phyloP scores from a whole-genome alignment of 2,329 filamentous ascomycete genomes.

The Verticillium dahliae region DNA sequence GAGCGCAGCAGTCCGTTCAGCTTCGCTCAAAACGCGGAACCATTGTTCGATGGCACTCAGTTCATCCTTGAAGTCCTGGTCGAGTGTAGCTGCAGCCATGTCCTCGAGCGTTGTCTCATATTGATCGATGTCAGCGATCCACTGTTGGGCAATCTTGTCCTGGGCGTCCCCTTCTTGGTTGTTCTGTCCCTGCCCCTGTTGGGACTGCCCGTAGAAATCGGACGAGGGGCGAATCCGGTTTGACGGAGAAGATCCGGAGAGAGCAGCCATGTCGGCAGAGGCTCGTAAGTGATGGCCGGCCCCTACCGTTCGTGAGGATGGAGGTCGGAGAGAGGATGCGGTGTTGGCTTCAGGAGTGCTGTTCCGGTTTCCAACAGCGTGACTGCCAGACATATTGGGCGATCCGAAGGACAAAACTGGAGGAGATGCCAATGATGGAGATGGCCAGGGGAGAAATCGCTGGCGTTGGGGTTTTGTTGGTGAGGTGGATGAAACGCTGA shows the following conservation, averaged over 20 bases:
- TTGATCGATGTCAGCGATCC: slow-evolving; percentile 98
- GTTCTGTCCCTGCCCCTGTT: slow-evolving; percentile 60
- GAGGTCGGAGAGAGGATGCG: slow-evolving; percentile 75
- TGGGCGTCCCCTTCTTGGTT: slow-evolving; percentile 71
- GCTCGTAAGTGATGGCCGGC: slow-evolving; percentile 82
- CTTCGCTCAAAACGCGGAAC: slow-evolving; percentile 96
- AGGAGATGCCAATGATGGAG: slow-evolving; percentile 5
- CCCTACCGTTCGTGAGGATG: slow-evolving; percentile 69
- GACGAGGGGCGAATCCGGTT: slow-evolving; percentile 88
- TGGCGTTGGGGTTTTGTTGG: slow-evolving; percentile 1
- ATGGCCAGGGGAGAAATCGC: slow-evolving; percentile 2
- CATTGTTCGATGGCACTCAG: slow-evolving; percentile 98
- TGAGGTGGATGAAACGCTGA: slow-evolving; percentile 9
- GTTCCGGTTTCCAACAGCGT: slow-evolving; percentile 78
- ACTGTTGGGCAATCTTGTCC: slow-evolving; percentile 93
- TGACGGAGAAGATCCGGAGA: slow-evolving; percentile 59
- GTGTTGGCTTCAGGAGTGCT: slow-evolving; percentile 91
- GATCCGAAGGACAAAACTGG: slow-evolving; percentile 15
- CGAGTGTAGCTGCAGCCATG: slow-evolving; percentile 96
- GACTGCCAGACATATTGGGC: slow-evolving; percentile 62
- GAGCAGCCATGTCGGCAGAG: slow-evolving; percentile 90
- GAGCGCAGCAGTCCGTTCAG: slow-evolving; percentile 88
- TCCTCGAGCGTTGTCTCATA: slow-evolving; percentile 98
- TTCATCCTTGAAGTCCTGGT: slow-evolving; percentile 99
- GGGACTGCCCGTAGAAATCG: slow-evolving; percentile 81